phyloP scores from a whole-genome alignment of 768 basidiomycete genomes.

The Cystofilobasidium bisporidii region DNA sequence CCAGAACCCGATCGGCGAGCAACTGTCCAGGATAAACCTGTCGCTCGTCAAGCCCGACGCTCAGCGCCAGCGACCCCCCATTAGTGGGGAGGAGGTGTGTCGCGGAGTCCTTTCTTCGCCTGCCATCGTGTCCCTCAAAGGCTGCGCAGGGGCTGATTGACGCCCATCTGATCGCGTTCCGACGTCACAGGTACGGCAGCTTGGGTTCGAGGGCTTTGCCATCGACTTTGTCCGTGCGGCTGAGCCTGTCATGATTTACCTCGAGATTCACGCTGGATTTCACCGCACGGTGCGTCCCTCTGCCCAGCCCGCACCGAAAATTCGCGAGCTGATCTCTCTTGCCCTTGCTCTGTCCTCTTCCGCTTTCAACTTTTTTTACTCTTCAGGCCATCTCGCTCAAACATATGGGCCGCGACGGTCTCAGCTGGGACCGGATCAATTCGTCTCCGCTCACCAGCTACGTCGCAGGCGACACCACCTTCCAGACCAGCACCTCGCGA shows the following conservation, averaged over 20 bases:
- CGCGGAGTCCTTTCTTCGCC: no score
- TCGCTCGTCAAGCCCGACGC: constrained; percentile 20
- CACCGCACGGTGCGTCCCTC: constrained; percentile 57
- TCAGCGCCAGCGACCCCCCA: constrained; percentile 1
- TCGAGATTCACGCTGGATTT: constrained; percentile 55
- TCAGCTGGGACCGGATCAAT: constrained; percentile 14
- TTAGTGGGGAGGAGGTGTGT: constrained; percentile 22
- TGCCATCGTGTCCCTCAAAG: no score
- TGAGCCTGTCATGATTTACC: constrained; percentile 59
- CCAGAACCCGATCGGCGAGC: constrained; percentile 11
- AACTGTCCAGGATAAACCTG: constrained; percentile 18
- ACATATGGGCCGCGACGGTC: constrained; percentile 9
- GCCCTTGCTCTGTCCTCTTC: no score
- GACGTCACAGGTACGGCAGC: constrained; percentile 47
- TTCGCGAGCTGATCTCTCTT: neutral
- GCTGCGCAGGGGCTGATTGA: no score
- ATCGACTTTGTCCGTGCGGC: constrained; percentile 73
- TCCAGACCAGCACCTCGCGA: constrained; percentile 16
- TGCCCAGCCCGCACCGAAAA: no score
- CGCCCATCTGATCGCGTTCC: no score
- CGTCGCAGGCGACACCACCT: constrained; percentile 19
- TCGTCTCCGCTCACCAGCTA: constrained; percentile 7
- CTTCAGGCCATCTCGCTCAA: constrained; percentile 16
- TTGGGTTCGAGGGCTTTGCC: constrained; percentile 74
- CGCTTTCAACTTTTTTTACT: no score